phyloP scores from a whole-genome alignment of 129 eudicot genomes.

The Tagetes patula region DNA sequence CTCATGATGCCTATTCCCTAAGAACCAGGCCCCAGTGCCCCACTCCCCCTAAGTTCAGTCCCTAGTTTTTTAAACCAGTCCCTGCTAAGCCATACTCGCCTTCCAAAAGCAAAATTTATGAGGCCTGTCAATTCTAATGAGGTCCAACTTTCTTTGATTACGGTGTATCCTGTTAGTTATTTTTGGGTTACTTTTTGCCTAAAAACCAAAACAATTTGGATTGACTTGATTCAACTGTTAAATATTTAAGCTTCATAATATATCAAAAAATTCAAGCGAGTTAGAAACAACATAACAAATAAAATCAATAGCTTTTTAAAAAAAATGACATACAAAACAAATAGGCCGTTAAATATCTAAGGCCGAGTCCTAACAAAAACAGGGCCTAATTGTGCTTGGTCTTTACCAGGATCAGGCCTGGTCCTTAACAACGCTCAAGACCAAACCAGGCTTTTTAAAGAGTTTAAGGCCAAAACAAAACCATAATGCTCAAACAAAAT shows the following conservation, averaged over 20 bases:
- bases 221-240: neutral
- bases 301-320: neutral
- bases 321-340: neutral
- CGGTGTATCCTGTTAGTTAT: neutral
- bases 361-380: neutral
- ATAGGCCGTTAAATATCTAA: neutral
- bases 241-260: neutral
- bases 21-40: neutral
- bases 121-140: neutral
- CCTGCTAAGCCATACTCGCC: neutral
- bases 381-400: neutral
- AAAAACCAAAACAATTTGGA: neutral
- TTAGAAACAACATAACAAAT: neutral
- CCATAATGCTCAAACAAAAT: slow-evolving; percentile 3
- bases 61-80: neutral
- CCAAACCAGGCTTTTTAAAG: neutral
- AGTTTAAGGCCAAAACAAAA: neutral
- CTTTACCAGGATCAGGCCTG: neutral
- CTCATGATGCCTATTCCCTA: neutral
- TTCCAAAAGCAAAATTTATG: neutral
- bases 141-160: neutral
- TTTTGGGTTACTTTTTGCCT: neutral
- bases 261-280: neutral
- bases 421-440: neutral
- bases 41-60: neutral